Evolutionary conservation across 345 rosid species (phyloP).

Genomic region (Acer campestre): DNA sequence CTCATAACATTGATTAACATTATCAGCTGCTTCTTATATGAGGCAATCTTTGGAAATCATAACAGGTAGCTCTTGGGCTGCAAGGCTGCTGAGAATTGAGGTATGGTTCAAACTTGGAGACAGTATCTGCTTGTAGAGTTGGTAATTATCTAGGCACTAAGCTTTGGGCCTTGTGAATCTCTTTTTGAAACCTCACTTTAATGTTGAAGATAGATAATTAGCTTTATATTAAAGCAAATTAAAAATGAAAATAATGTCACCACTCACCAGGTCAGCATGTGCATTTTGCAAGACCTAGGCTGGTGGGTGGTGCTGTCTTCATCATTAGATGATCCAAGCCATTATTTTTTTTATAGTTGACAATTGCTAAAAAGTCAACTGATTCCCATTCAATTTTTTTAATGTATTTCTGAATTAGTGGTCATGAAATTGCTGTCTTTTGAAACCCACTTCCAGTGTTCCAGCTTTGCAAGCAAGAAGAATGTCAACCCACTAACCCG

Average conservation of each 20-base stretch:
- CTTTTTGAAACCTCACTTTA: too few species aligned
- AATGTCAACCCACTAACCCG: conserved; percentile 15
- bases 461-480: neutral
- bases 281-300: neutral
- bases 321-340: neutral
- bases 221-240: neutral
- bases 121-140: neutral
- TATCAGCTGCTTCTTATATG: neutral
- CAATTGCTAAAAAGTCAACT: conserved; percentile 6
- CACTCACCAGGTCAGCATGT: neutral
- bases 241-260: neutral
- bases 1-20: neutral
- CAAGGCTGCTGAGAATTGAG: neutral
- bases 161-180: too few species aligned
- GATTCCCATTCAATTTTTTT: neutral
- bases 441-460: conserved; percentile 5
- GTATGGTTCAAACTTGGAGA: neutral
- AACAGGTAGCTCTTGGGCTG: neutral
- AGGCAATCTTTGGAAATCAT: neutral
- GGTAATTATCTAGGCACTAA: neutral
- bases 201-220: neutral
- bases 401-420: conserved; percentile 3
- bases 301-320: neutral
- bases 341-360: conserved; percentile 25
- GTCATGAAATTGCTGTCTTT: conserved; percentile 3